phyloP scores from a whole-genome alignment of 208 protist species.

The Leishmania turanica region DNA sequence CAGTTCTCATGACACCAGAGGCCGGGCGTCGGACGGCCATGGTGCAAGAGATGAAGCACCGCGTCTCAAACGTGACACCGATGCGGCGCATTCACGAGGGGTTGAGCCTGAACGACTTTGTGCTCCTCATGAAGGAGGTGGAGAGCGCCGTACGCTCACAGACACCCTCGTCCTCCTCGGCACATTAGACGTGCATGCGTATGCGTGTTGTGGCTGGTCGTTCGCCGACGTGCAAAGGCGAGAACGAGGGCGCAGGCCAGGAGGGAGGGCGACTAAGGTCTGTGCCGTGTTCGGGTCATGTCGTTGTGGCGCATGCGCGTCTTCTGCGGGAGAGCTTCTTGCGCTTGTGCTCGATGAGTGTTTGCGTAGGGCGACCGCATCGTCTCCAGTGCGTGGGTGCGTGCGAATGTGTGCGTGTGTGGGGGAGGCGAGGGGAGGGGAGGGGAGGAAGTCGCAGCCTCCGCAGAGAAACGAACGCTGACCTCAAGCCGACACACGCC shows the following conservation, averaged over 20 bases:
- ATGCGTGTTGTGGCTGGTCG: not conserved
- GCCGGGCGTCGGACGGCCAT: conserved; percentile 35
- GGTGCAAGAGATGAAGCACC: conserved; percentile 46
- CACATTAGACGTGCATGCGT: not conserved
- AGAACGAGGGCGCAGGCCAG: not conserved
- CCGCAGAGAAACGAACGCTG: not conserved
- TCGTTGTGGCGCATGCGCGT: not conserved
- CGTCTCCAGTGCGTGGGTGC: not conserved
- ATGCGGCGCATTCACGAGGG: conserved; percentile 64
- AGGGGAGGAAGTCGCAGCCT: not conserved
- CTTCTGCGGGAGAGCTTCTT: not conserved
- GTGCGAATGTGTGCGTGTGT: not conserved
- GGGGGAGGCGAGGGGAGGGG: too few species aligned
- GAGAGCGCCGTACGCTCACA: conserved; percentile 46
- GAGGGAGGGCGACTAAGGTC: not conserved
- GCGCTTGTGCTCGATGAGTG: not conserved
- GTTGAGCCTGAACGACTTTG: conserved; percentile 44
- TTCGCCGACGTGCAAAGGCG: not conserved
- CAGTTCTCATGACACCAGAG: conserved; percentile 45
- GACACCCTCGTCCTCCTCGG: not conserved
- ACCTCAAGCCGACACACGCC: not conserved
- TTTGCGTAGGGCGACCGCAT: not conserved
- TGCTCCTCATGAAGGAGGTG: conserved; percentile 41
- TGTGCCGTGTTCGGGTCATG: not conserved
- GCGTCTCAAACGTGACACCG: conserved; percentile 46